Conservation (phyloP, 73 alveolate genomes). For the Paramecium pentaurelia region DNA sequence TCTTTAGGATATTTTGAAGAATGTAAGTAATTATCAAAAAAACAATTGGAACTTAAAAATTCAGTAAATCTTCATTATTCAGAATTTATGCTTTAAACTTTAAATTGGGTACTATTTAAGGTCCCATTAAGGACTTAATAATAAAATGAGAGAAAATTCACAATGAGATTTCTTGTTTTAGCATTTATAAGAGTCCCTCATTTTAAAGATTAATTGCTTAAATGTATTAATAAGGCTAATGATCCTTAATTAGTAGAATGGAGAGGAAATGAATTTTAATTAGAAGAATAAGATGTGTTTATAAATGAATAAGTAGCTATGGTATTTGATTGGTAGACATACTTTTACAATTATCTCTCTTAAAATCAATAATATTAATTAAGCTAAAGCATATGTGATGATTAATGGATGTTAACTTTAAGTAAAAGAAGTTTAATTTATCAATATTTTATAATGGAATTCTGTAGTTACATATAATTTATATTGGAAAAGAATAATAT, state of each 20-base stretch:
- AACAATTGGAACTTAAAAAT: not conserved
- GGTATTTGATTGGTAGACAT: constrained; percentile 3
- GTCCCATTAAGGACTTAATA: not conserved
- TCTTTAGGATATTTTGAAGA: constrained; percentile 29
- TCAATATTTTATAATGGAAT: not conserved
- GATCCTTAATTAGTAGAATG: constrained; percentile 13
- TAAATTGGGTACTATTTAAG: not conserved
- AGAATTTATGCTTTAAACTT: not conserved
- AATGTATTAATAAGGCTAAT: not conserved
- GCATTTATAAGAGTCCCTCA: not conserved
- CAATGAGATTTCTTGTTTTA: not conserved
- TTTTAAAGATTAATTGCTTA: not conserved
- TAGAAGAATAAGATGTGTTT: not conserved
- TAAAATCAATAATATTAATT: not conserved
- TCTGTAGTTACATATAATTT: not conserved
- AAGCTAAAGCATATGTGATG: not conserved
- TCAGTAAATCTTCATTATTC: not conserved
- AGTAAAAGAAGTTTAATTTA: not conserved
- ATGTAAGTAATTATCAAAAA: not conserved
- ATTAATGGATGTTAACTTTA: not conserved
- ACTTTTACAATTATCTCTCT: constrained; percentile 15
- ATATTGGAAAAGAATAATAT: not conserved
- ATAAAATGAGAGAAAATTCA: not conserved
- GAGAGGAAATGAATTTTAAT: constrained; percentile 19
- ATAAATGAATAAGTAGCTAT: not conserved